phyloP scores from a whole-genome alignment of 495 filamentous ascomycete species.

The Aspergillus avenaceus region DNA sequence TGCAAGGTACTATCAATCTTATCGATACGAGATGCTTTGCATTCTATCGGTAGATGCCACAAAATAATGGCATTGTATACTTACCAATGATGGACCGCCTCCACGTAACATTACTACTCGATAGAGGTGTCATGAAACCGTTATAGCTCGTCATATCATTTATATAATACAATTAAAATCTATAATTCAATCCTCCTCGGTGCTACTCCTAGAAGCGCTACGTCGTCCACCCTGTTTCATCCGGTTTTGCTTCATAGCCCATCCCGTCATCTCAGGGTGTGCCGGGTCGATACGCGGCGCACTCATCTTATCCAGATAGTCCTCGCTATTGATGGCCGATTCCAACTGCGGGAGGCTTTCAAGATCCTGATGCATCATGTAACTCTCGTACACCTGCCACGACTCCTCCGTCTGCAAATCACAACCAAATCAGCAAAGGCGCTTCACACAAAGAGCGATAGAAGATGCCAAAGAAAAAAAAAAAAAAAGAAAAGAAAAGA shows the following conservation, averaged over 20 bases:
- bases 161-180: too few species aligned
- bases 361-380: conserved; percentile 53
- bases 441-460: neutral
- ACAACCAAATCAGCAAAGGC: conserved; percentile 12
- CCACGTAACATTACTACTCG: too few species aligned
- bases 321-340: conserved; percentile 49
- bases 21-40: neutral
- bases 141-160: too few species aligned
- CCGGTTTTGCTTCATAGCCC: conserved; percentile 49
- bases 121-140: too few species aligned
- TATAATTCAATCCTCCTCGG: conserved; percentile 16
- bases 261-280: conserved; percentile 43
- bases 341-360: conserved; percentile 46
- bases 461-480: too few species aligned
- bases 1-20: neutral
- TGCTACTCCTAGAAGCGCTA: conserved; percentile 16
- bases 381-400: conserved; percentile 56
- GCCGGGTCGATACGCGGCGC: conserved; percentile 55
- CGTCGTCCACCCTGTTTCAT: conserved; percentile 25
- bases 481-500: neutral
- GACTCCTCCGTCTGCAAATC: conserved; percentile 50
- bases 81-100: too few species aligned
- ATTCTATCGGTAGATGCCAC: neutral
- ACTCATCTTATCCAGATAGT: conserved; percentile 64
- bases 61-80: too few species aligned